Base-by-base conservation (phyloP, 768 basidiomycete genomes). In the Strobilomyces dryophilus region DNA sequence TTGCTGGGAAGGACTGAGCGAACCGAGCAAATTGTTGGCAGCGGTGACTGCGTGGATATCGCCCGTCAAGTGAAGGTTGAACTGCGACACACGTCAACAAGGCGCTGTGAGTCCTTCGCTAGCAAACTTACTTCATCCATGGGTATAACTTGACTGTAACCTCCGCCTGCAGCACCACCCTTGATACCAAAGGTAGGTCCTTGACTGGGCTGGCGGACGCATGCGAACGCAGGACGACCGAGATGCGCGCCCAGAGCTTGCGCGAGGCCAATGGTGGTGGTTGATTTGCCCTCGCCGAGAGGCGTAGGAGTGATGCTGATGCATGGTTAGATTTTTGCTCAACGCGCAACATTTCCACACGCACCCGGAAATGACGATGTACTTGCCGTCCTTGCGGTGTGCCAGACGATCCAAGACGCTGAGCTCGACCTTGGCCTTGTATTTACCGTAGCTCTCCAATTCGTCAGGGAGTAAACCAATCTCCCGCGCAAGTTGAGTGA, bases 161-260 rank as follows among this genome's bases (percentile, higher is more conserved):
- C 95, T 55, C 95, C 95, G 37, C 97, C 95, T 40, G 95, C 95
- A 35, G 95, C 95, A 62, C 95, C 97, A 60, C 95, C 95, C 73
- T 99, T 99, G 77, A 99, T 97, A 61, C 95, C 95, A 68, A 98
- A 99, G 0, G 95, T 98, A 32, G 95, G 95, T 12, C 97, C 95
- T 71, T 99, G 95, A 74, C 92, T 94, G 5, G 97, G 97, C 67
- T 99, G 97, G 51, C 95, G 87, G 21, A 98, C 94, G 69, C 94
- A 97, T 43, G 97, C 95, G 69, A 97, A 98, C 10, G 93, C 81
- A 31, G 92, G 87, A 51, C 95, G 92, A 53, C 86, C 85, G 34
- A 98, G 82, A 68, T 97, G 93, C 43, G 95, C 97, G 40, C 93
- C 93, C 53, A 99, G 79, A 31, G 95, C 95, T 68, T 99, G 95